Evolutionary conservation across 495 filamentous ascomycete species (phyloP).

Genomic region (Neurospora sp.): DNA sequence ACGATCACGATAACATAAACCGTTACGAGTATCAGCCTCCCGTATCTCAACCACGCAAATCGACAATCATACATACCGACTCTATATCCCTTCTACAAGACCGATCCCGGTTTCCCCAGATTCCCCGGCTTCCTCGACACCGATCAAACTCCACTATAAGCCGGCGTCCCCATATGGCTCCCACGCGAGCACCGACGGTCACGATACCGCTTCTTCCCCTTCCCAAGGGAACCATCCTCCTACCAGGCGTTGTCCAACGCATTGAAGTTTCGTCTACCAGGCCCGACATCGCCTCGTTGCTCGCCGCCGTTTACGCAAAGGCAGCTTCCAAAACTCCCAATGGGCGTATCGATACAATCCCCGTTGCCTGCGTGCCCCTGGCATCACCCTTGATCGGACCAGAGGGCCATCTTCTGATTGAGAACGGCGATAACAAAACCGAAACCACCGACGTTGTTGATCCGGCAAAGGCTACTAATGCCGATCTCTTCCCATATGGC

Average conservation of each 20-base stretch:
- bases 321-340: slow-evolving; percentile 53
- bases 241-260: slow-evolving; percentile 69
- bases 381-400: slow-evolving; percentile 56
- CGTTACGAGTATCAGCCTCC: not conserved
- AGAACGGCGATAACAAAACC: slow-evolving; percentile 33
- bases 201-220: slow-evolving; percentile 67
- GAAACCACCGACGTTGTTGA: slow-evolving; percentile 27
- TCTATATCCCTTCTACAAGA: not conserved
- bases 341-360: slow-evolving; percentile 50
- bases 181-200: slow-evolving; percentile 21
- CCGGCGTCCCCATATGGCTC: slow-evolving; percentile 8
- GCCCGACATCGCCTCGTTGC: slow-evolving; percentile 71
- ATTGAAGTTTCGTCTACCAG: slow-evolving; percentile 64
- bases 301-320: slow-evolving; percentile 63
- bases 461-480: slow-evolving; percentile 46
- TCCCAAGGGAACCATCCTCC: slow-evolving; percentile 60
- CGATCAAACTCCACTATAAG: not conserved
- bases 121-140: not conserved
- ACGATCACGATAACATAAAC: not conserved
- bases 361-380: slow-evolving; percentile 75
- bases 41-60: not conserved
- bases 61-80: not conserved
- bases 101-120: not conserved
- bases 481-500: slow-evolving; percentile 67
- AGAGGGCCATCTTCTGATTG: slow-evolving; percentile 60